Base-by-base conservation (phyloP, 441 rosid species). In the Corymbia citriodora region DNA sequence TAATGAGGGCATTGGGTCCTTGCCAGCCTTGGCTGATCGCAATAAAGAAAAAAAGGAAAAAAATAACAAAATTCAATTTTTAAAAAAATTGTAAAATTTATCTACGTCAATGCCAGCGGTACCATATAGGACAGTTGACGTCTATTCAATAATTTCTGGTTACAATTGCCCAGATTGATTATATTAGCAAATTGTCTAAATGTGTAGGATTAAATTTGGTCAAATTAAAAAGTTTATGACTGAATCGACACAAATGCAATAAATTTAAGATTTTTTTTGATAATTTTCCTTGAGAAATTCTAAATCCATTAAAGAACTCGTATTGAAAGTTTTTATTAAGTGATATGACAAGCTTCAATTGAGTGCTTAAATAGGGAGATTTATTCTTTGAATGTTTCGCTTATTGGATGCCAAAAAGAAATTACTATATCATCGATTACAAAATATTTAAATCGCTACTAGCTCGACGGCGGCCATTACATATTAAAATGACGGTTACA, bases 11-110 rank as follows among this genome's bases (percentile, higher is more conserved):
- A 33, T 33, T 33, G 1, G 21, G 63, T 1, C 63, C 10, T 57
- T 29, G 23, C 63, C 4, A 23, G 63, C 29, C 13, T 17, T 57
- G 10, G 6, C 7, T 1, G 13, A 6, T 3, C 0, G 1, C 13
- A 10, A 57, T 10, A 57, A 33, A 33, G 2, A 33, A 57, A 1
- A 57, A 57, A 57, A 57, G 9, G 21, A 23, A 4, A 1, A 23
- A 57, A 57, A 33, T 33, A 52, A 52, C 5, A 52, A 52, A 52
- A 52, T 23, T 57, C 13, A 57, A 1, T 23, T 57, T 57, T 54
- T 57, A 3, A 1, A 1, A 57, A 57, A 23, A 23, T 2, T 57
- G 12, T 6, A 57, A 57, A 57, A 0, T 9, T 50, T 50, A 50
- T 11, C 53, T 50, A 50, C 53, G 1, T 50, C 53, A 2, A 50